phyloP scores from a whole-genome alignment of 306 rosid species.

The Acacia crassicarpa region DNA sequence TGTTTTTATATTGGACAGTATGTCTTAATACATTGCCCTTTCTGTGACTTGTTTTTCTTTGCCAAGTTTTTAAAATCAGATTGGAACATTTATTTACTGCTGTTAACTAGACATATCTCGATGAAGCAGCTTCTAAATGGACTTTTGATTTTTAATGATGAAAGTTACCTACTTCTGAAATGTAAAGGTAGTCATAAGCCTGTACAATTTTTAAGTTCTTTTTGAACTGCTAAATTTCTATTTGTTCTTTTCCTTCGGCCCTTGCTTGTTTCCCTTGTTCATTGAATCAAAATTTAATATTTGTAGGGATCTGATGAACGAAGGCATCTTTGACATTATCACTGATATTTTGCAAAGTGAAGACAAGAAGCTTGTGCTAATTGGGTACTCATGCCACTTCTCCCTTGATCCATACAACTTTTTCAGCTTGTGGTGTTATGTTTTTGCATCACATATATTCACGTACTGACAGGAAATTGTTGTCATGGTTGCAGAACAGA shows the following conservation, averaged over 20 bases:
- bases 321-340: slow-evolving; percentile 81
- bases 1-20: slow-evolving; percentile 17
- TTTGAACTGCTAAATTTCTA: background rate
- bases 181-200: background rate
- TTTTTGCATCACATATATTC: slow-evolving; percentile 11
- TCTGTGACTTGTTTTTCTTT: background rate
- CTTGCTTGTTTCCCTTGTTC: slow-evolving; percentile 3
- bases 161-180: slow-evolving; percentile 4
- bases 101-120: background rate
- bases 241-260: background rate
- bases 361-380: slow-evolving; percentile 86
- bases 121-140: background rate
- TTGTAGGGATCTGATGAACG: slow-evolving; percentile 88
- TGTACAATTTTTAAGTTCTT: background rate
- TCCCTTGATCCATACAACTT: slow-evolving; percentile 8
- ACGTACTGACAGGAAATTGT: slow-evolving; percentile 42
- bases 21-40: background rate
- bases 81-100: background rate
- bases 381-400: slow-evolving; percentile 63
- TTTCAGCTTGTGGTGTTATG: slow-evolving; percentile 19
- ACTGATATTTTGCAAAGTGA: slow-evolving; percentile 76
- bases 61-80: background rate
- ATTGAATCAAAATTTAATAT: slow-evolving; percentile 24
- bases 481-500: slow-evolving; percentile 96
- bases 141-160: slow-evolving; percentile 15